Conservation (phyloP, 148 eudicot genomes). For the Diospyros lotus region DNA sequence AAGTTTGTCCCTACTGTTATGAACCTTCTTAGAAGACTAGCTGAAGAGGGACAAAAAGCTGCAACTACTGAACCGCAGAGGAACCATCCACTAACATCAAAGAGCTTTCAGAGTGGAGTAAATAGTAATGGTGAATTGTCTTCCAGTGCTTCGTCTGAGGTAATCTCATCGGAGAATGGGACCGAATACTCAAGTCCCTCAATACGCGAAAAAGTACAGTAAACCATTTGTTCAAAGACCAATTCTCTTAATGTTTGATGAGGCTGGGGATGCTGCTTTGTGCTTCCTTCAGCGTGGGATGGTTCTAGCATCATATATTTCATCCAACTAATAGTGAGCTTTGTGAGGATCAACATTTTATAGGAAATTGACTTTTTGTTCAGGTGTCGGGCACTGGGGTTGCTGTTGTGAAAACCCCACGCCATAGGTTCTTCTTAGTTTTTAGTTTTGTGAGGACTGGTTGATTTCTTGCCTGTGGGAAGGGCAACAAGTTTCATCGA, state of each 20-base stretch:
- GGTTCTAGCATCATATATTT: background rate
- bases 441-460: constrained; percentile 7
- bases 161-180: constrained; percentile 54
- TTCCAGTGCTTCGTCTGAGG: constrained; percentile 67
- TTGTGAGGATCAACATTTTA: constrained; percentile 12
- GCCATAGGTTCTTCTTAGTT: constrained; percentile 11
- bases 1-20: constrained; percentile 80
- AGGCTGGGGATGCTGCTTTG: background rate
- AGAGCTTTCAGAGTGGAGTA: constrained; percentile 28
- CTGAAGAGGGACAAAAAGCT: constrained; percentile 65
- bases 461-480: constrained; percentile 15
- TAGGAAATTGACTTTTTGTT: constrained; percentile 24
- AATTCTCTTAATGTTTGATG: background rate
- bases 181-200: constrained; percentile 63
- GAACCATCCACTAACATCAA: constrained; percentile 42
- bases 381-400: constrained; percentile 26
- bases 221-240: constrained; percentile 3
- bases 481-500: constrained; percentile 4
- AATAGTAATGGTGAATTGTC: constrained; percentile 31
- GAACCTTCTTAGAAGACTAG: constrained; percentile 78
- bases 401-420: constrained; percentile 16
- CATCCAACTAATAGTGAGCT: constrained; percentile 3
- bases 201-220: constrained; percentile 38
- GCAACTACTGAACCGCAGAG: constrained; percentile 47
- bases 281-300: constrained; percentile 11